Conservation (phyloP, 331 rosid species). For the Malus hybrid region DNA sequence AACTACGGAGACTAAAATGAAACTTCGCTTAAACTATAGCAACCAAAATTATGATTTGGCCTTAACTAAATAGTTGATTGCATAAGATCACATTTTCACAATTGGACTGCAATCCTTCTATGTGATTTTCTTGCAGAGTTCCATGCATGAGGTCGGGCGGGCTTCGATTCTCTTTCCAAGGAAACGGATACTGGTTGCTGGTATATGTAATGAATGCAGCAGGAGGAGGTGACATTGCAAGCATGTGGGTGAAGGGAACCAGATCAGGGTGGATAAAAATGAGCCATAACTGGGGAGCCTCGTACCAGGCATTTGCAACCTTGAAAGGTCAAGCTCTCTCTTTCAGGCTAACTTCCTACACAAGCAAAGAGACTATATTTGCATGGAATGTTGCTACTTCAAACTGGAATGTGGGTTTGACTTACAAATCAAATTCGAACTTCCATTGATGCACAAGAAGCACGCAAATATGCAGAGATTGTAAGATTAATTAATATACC, state of each 20-base stretch:
- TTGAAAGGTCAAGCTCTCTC: constrained; percentile 72
- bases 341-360: constrained; percentile 66
- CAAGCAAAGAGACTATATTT: constrained; percentile 45
- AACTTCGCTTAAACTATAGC: neutral
- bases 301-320: constrained; percentile 79
- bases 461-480: neutral
- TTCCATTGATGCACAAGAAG: constrained; percentile 28
- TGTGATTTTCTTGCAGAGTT: constrained; percentile 35
- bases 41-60: neutral
- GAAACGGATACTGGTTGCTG: constrained; percentile 84
- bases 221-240: constrained; percentile 75
- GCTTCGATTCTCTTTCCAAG: constrained; percentile 63
- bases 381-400: constrained; percentile 74
- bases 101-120: neutral
- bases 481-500: neutral
- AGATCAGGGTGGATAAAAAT: constrained; percentile 67
- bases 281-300: constrained; percentile 99
- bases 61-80: neutral
- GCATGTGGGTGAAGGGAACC: constrained; percentile 78
- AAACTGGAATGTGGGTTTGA: constrained; percentile 52
- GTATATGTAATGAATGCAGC: constrained; percentile 89
- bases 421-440: constrained; percentile 47
- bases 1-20: neutral
- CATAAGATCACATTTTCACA: neutral
- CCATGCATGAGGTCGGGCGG: constrained; percentile 59